Evolutionary conservation across 805 yeast species (phyloP).

Genomic region (Komagataella kurtzmanii): DNA sequence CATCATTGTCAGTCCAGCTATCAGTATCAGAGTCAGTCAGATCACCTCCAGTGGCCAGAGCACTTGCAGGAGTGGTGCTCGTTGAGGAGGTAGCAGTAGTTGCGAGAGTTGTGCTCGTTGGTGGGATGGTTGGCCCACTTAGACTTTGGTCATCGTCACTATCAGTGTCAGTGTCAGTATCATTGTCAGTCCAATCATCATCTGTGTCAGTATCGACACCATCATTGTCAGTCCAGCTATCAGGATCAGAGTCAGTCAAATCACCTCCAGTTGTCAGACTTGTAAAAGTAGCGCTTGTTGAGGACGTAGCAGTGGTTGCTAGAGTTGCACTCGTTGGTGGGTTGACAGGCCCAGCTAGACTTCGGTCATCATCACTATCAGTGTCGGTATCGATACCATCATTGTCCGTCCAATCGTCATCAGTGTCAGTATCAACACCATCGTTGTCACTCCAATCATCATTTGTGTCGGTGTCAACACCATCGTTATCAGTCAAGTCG

Average conservation of each 20-base stretch:
- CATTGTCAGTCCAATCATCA: no score
- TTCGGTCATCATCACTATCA: neutral
- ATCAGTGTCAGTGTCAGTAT: neutral
- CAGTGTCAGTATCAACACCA: neutral
- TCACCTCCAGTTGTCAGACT: neutral
- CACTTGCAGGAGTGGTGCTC: neutral
- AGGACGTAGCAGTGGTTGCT: neutral
- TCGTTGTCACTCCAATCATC: neutral
- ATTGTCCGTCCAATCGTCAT: neutral
- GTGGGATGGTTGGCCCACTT: neutral
- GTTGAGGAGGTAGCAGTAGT: neutral
- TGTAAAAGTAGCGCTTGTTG: neutral
- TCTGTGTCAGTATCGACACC: neutral
- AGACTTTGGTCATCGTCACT: neutral
- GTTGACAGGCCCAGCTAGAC: neutral
- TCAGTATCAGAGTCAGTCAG: no score
- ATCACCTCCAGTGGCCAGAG: neutral
- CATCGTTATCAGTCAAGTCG: no score
- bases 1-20: neutral
- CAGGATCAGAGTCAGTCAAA: neutral
- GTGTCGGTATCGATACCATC: neutral
- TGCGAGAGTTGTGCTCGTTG: neutral
- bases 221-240: neutral
- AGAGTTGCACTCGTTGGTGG: neutral
- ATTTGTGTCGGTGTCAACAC: no score